Conservation (phyloP, 768 basidiomycete species). For the Saitozyma podzolica region DNA sequence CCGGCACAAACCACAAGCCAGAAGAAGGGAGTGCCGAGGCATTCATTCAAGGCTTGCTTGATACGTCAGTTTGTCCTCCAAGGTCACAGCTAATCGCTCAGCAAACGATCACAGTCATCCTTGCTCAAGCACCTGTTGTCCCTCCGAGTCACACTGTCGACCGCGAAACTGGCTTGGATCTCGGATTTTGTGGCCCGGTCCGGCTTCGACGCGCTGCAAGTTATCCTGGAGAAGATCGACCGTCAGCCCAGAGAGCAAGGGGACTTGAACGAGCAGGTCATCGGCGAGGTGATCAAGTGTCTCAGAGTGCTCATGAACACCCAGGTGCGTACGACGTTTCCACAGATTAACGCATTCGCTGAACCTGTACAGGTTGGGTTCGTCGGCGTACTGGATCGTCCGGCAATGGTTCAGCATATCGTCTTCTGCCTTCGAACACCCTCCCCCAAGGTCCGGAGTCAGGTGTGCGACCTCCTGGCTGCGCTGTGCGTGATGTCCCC, state of each 20-base stretch:
- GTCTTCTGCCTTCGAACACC: constrained; percentile 68
- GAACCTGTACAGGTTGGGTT: constrained; percentile 65
- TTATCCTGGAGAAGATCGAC: not conserved
- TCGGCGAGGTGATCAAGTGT: constrained; percentile 76
- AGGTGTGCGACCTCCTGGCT: constrained; percentile 75
- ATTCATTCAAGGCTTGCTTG: too few relatives aligned
- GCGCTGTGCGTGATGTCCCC: constrained; percentile 76
- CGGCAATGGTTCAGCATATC: constrained; percentile 70
- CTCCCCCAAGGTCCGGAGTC: constrained; percentile 67
- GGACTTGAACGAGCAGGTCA: constrained; percentile 67
- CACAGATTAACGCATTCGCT: not conserved
- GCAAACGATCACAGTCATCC: constrained; percentile 61
- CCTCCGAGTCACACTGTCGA: constrained; percentile 80
- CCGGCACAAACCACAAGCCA: too few relatives aligned
- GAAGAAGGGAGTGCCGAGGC: too few relatives aligned
- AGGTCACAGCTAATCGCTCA: not conserved
- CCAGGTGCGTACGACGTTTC: constrained; percentile 59
- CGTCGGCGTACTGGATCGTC: constrained; percentile 63
- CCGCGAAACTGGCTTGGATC: constrained; percentile 75
- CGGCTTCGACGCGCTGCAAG: constrained; percentile 64
- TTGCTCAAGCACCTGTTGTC: constrained; percentile 71
- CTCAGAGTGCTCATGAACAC: constrained; percentile 81
- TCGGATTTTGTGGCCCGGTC: constrained; percentile 69
- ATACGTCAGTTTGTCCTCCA: too few relatives aligned
- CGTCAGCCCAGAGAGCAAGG: constrained; percentile 41